These are phyloP conservation scores for Daedalea quercina DNA, from an alignment of 768 basidiomycete species.

Conservation along the genomic window DNA sequence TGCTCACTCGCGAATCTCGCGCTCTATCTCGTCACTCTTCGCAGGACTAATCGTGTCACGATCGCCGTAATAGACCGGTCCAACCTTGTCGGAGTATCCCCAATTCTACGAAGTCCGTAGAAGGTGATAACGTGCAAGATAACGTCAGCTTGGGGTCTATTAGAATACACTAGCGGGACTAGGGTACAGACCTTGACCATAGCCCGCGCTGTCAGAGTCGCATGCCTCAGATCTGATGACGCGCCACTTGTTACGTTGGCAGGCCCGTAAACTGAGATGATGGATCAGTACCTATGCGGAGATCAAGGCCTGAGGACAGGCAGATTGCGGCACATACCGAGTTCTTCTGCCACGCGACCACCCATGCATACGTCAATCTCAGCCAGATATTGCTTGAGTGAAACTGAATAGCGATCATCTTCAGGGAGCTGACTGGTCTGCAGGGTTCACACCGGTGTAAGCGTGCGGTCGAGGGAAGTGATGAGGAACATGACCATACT, in stretches of 20 bases:
- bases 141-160: slow-evolving; percentile 3
- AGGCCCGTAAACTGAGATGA: slow-evolving; percentile 65
- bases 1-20: slow-evolving; percentile 75
- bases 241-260: slow-evolving; percentile 91
- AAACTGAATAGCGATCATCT: slow-evolving; percentile 67
- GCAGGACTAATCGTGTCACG: slow-evolving; percentile 63
- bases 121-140: slow-evolving; percentile 1
- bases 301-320: slow-evolving; percentile 5
- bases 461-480: neutral
- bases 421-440: slow-evolving; percentile 74
- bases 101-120: slow-evolving; percentile 40
- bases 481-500: slow-evolving; percentile 37
- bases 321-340: slow-evolving; percentile 44
- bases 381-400: slow-evolving; percentile 68
- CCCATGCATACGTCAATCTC: slow-evolving; percentile 90
- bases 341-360: slow-evolving; percentile 90
- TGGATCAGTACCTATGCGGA: slow-evolving; percentile 12
- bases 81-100: slow-evolving; percentile 74
- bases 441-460: neutral
- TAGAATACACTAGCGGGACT: slow-evolving; percentile 1
- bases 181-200: slow-evolving; percentile 78
- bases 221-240: slow-evolving; percentile 77
- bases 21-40: slow-evolving; percentile 81
- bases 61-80: slow-evolving; percentile 78
- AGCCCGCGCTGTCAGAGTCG: slow-evolving; percentile 69